Percentiles rank a stretch among this genome's conserved stretches.
phyloP scores from a whole-genome alignment of 164 flowering plant genomes.

The Macadamia tetraphylla region DNA sequence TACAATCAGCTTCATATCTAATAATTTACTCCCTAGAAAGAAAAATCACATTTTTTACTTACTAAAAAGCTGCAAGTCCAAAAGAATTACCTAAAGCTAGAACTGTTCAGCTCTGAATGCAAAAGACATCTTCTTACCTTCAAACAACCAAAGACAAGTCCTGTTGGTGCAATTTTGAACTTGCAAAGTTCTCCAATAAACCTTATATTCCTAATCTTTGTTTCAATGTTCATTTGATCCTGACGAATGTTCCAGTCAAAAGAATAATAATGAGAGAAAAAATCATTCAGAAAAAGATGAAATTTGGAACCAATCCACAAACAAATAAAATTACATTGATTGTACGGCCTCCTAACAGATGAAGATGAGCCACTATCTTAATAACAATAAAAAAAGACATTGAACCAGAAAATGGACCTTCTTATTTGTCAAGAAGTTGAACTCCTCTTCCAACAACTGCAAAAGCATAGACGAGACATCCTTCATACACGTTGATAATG shows the following conservation, averaged over 20 bases:
- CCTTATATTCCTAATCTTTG: conserved; percentile 88
- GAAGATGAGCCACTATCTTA: not conserved
- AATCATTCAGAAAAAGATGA: not conserved
- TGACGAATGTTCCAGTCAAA: conserved; percentile 24
- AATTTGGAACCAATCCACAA: conserved; percentile 1
- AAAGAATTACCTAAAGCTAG: not conserved
- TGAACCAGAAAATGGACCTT: conserved; percentile 44
- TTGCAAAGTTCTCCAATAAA: conserved; percentile 98
- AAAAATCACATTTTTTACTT: not conserved
- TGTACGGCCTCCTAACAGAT: conserved; percentile 1
- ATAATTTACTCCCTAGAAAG: not conserved
- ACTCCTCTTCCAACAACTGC: conserved; percentile 90
- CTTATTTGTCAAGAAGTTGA: conserved; percentile 78
- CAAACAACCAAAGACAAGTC: conserved; percentile 78
- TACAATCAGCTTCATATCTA: no score
- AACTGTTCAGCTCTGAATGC: not conserved
- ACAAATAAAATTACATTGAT: conserved; percentile 5
- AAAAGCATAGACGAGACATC: conserved; percentile 78
- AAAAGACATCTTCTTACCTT: conserved; percentile 49
- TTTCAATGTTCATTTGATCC: conserved; percentile 99
- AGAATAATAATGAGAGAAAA: not conserved
- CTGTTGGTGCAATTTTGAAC: conserved; percentile 81
- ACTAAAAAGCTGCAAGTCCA: not conserved
- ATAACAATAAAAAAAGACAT: not conserved
- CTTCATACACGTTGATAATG: conserved; percentile 94